Base-by-base conservation (phyloP, 306 rosid species). In the Casuarina glauca region DNA sequence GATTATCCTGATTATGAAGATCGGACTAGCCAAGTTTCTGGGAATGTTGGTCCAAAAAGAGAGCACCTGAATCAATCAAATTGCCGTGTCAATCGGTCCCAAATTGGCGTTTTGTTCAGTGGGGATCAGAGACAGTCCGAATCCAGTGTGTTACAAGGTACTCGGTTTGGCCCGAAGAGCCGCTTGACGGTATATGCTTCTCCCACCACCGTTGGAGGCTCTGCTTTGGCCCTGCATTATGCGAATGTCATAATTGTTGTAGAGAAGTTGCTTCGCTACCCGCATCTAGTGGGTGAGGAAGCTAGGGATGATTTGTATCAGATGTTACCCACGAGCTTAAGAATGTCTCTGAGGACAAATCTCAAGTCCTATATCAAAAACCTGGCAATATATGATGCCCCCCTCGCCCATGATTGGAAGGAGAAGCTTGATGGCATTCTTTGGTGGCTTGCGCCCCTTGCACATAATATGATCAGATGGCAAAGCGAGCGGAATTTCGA, bases 381-480 rank as follows among this genome's bases (percentile, higher is more conserved):
- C 78, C 78, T 95, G 71, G 97, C 97, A 3, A 95, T 95, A 84
- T 95, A 91, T 69, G 99, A 95, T 77, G 99, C 99, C 6, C 99
- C 99, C 74, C 93, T 95, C 13, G 99, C 99, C 12, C 99, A 92
- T 53, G 92, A 87, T 68, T 95, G 99, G 99, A 93, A 93, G 88
- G 94, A 82, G 62, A 95, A 84, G 76, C 93, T 95, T 69, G 96
- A 95, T 16, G 89, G 89, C 73, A 86, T 91, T 52, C 88, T 95
- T 49, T 69, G 76, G 74, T 93, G 99, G 97, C 93, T 95, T 17
- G 87, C 91, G 13, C 97, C 97, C 0, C 83, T 93, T 68, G 99
- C 99, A 5, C 97, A 90, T 78, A 93, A 86, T 64, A 95, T 91
- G 99, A 93, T 95, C 82, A 84, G 95, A 83, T 95, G 99, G 99